Base-by-base conservation (phyloP, 805 yeast species). In the Saccharomycopsis amapae region DNA sequence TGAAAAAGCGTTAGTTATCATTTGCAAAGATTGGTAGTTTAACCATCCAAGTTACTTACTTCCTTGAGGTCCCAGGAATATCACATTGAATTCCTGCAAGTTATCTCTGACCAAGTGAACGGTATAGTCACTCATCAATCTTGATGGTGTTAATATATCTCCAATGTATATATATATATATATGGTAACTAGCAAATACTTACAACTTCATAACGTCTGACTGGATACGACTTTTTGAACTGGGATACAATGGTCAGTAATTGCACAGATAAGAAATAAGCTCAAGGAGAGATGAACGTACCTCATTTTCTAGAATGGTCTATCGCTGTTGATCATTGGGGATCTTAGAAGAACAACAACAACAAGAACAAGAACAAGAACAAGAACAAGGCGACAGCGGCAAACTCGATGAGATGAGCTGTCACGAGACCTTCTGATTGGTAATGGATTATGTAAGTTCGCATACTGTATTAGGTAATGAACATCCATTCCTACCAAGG, bases 131-230 rank as follows among this genome's bases (percentile, higher is more conserved):
- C 95, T 85, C 95, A 87, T 88, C 65, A 90, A 62, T 33, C 81
- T 75, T 4, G 12, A 20, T 5, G 6, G 20, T 42, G 54, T 53
- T 48, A 51, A 54, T 50, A 20, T 20, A 15, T n/a, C n/a, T n/a
- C 13, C 20, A n/a, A 15, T 5, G 9, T 10, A 43, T 42, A 10
- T 22, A 26, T 7, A 5, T 18, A 20, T 20, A 24, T 9, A 10
- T n/a, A n/a, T n/a, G n/a, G n/a, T n/a, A n/a, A 31, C 35, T n/a
- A 7, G 35, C 35, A n/a, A 17, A 22, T 41, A 72, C 82, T 59
- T 63, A 84, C 75, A 90, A 71, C 63, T 89, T 93, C 96, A 86
- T 88, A 39, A 90, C 97, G 63, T 90, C 98, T 24, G 93, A 85
- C 60, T 89, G 96, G 54, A 93, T 89, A 40, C 94, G 73, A 60